Evolutionary conservation across 164 flowering plant species (phyloP), one percentile per base, ranked within the genome.

Genomic region (Tetrastigma voinierianum): DNA sequence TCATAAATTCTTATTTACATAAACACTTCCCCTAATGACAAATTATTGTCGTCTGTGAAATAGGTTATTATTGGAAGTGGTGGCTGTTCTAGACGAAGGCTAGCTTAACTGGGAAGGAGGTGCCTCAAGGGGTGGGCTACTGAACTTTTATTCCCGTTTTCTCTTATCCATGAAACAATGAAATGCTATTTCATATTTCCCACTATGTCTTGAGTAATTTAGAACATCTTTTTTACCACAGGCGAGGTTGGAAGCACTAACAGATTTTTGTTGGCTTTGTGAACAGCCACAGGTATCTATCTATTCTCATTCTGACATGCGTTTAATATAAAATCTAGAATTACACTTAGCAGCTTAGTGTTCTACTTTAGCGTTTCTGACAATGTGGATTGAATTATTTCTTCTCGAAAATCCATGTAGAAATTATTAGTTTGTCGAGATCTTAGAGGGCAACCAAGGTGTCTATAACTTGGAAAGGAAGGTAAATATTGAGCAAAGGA

Each of bases 221-320:
- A n/a, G n/a, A 19, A 4, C 13, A 23, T 47, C 45, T 70, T 47
- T 20, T 25, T 43, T 40, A 9, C 13, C 66, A 18, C 76, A 89
- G 97, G 96, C 86, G 68, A 85, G 98, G 75, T 68, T 90, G 57
- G 97, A 94, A 81, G 98, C 84, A 7, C 88, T 78, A 76, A 90
- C 96, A 47, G 84, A 89, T 53, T 87, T 79, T 72, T 90, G 96
- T 73, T 94, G 98, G 96, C 89, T 94, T 7, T 94, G n/a, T n/a
- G 97, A 90, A 67, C 68, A 81, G 54, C 97, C 98, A 32, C 84
- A 91, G 95, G 97, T 93, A 62, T n/a, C 10, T n/a, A n/a, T n/a
- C n/a, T 51, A 46, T 44, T 18, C n/a, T 61, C 55, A 44, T 49
- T 25, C 44, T 52, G n/a, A 11, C 55, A 10, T 10, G 21, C 15